Evolutionary conservation across 768 basidiomycete species (phyloP).

Genomic region (Psilocybe tampanensis): DNA sequence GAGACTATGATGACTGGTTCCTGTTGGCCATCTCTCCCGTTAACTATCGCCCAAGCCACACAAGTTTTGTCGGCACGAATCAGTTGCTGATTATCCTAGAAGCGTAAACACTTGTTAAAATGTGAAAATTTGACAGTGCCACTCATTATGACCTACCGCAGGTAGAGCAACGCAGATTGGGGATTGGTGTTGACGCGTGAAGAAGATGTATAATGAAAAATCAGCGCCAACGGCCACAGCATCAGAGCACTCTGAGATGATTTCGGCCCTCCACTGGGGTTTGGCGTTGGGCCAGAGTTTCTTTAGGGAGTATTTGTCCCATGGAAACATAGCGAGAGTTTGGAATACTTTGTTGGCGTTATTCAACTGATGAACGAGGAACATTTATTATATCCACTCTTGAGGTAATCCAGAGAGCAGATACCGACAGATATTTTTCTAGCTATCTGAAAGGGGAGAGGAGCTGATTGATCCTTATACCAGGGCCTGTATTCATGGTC

Average conservation of each 20-base stretch:
- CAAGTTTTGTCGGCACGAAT: slow-evolving; percentile 34
- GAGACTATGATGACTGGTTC: slow-evolving; percentile 64
- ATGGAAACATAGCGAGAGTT: slow-evolving; percentile 52
- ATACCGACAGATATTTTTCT: slow-evolving; percentile 47
- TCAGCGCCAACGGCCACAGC: slow-evolving; percentile 51
- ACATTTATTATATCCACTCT: background rate
- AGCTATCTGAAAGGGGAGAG: slow-evolving; percentile 42
- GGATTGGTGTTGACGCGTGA: slow-evolving; percentile 28
- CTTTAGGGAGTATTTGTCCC: slow-evolving; percentile 38
- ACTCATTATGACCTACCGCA: background rate
- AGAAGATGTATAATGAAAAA: slow-evolving; percentile 38
- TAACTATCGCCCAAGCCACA: slow-evolving; percentile 63
- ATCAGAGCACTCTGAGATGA: slow-evolving; percentile 52
- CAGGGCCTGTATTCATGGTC: slow-evolving; percentile 26
- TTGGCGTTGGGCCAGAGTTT: slow-evolving; percentile 37
- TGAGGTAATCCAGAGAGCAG: slow-evolving; percentile 1
- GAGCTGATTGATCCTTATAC: slow-evolving; percentile 36
- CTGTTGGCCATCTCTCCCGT: slow-evolving; percentile 33
- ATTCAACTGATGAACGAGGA: slow-evolving; percentile 28
- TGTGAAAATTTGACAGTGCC: background rate
- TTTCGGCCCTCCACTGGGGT: slow-evolving; percentile 41
- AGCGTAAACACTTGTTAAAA: background rate
- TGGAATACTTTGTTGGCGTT: slow-evolving; percentile 33
- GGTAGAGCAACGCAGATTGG: slow-evolving; percentile 41
- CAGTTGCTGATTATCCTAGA: slow-evolving; percentile 20